Percentiles rank a stretch among this genome's conserved stretches.
Evolutionary conservation across 2,329 filamentous ascomycete species (phyloP).

Genomic region (Aspergillus sp.): DNA sequence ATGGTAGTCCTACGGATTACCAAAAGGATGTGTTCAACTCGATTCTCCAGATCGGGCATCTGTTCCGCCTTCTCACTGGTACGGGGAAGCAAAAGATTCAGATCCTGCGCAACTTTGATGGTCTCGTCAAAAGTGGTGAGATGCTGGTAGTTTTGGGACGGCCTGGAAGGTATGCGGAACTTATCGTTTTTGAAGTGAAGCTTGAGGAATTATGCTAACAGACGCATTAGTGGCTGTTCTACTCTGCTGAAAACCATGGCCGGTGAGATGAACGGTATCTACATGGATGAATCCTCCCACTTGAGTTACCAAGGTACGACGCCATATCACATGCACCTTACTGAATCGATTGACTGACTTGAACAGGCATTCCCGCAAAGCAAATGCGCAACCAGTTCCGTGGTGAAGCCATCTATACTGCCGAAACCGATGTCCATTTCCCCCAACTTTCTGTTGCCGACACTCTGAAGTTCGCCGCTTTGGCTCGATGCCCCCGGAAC

Average conservation of each 20-base stretch:
- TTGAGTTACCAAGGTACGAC: constrained; percentile 66
- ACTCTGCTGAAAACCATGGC: constrained; percentile 80
- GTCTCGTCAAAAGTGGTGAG: constrained; percentile 52
- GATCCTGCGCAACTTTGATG: constrained; percentile 60
- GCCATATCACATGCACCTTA: constrained; percentile 31
- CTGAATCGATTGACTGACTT: not conserved
- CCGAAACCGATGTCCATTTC: constrained; percentile 78
- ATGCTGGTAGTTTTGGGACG: constrained; percentile 52
- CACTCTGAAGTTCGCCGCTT: constrained; percentile 70
- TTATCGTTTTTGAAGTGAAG: not conserved
- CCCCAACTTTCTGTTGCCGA: constrained; percentile 71
- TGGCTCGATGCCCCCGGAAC: constrained; percentile 50
- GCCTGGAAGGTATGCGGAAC: constrained; percentile 29
- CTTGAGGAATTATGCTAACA: constrained; percentile 3
- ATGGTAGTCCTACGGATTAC: constrained; percentile 61
- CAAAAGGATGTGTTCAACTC: constrained; percentile 45
- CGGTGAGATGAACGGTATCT: constrained; percentile 76
- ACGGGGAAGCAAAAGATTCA: constrained; percentile 45
- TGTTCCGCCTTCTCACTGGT: constrained; percentile 27
- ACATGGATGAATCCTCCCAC: constrained; percentile 61
- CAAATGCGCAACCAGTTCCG: constrained; percentile 71
- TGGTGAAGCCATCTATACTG: constrained; percentile 81
- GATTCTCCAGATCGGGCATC: constrained; percentile 27
- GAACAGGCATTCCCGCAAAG: constrained; percentile 25
- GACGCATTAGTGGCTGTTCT: constrained; percentile 52